Percentiles rank a stretch among this genome's conserved stretches.
phyloP scores from a whole-genome alignment of 176 grass and related monocot genomes.

The Echinochloa phyllopogon region DNA sequence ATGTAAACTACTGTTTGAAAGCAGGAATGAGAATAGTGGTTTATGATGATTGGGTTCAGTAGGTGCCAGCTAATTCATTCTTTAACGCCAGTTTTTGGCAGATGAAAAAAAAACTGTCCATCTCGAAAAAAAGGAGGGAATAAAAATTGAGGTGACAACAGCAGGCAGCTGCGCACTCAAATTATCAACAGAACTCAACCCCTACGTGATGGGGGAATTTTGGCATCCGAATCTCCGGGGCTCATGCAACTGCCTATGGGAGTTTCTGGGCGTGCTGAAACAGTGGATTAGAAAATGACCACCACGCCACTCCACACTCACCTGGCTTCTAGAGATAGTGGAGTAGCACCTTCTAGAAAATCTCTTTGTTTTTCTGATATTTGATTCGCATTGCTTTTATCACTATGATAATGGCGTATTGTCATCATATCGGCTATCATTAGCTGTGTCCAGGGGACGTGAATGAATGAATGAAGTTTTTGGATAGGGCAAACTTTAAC shows the following conservation, averaged over 20 bases:
- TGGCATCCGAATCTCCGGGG: conserved; percentile 5
- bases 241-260: not conserved
- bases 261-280: conserved; percentile 3
- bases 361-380: not conserved
- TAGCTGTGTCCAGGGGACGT: conserved; percentile 16
- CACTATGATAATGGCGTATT: not conserved
- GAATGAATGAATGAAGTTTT: conserved; percentile 2
- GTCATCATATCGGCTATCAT: conserved; percentile 20
- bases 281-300: conserved; percentile 25
- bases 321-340: conserved; percentile 4
- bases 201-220: not conserved
- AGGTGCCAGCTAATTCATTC: not conserved
- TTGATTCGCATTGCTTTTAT: conserved; percentile 2
- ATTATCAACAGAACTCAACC: not conserved
- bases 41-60: conserved; percentile 21
- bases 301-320: conserved; percentile 15
- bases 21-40: not conserved
- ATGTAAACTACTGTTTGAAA: not conserved
- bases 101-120: not conserved
- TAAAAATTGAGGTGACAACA: not conserved
- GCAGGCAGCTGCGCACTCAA: conserved; percentile 6
- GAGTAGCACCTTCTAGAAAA: conserved; percentile 19
- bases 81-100: not conserved
- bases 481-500: conserved; percentile 37
- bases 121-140: no score